Base-by-base conservation (phyloP, 75 land plant genomes). In the Pseudotsuga menziesii region DNA sequence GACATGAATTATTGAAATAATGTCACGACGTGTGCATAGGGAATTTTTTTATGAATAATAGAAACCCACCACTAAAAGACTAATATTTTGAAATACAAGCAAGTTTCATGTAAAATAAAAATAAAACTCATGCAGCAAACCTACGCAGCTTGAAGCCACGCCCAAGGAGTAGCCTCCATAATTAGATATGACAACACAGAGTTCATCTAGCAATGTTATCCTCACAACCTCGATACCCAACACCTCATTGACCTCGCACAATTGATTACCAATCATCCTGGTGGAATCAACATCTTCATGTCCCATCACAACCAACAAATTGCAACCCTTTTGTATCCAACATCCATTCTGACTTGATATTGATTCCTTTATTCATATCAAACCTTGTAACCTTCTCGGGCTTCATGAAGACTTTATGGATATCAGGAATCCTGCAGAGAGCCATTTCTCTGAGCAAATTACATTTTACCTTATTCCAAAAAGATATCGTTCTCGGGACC, bases 181-280 rank as follows among this genome's bases (percentile, higher is more conserved):
- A n/a, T n/a, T n/a, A 58, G 87, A 84, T 32, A 87, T 87, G 32
- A 87, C 88, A 55, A 54, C 80, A 48, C 88, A 75, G 4, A 87
- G 80, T 75, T 87, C 78, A 84, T 95, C 97, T 64, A 97, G 66
- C 25, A 97, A 85, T 12, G 98, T 63, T 58, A 85, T 85, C 27
- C 99, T 85, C 56, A 92, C 99, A 70, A 98, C 99, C 78, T 87
- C 88, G 29, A 87, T 85, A 16, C 88, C 88, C 80, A 87, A 64
- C 12, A 87, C 88, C 57, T 84, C 87, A 81, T 84, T 85, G 54
- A 87, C 88, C 79, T 87, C 88, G 44, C 78, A 80, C 80, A 87
- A 66, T 58, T 87, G 87, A 58, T 87, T 87, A 59, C 87, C 81
- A 55, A 66, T 75, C 20, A 87, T 87, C 59, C 88, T 78, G 14